A percentile compares a stretch with the other conserved stretches of the same genome.
Conservation (phyloP, 2,329 filamentous ascomycete species). For the Xylaria hypoxylon region DNA sequence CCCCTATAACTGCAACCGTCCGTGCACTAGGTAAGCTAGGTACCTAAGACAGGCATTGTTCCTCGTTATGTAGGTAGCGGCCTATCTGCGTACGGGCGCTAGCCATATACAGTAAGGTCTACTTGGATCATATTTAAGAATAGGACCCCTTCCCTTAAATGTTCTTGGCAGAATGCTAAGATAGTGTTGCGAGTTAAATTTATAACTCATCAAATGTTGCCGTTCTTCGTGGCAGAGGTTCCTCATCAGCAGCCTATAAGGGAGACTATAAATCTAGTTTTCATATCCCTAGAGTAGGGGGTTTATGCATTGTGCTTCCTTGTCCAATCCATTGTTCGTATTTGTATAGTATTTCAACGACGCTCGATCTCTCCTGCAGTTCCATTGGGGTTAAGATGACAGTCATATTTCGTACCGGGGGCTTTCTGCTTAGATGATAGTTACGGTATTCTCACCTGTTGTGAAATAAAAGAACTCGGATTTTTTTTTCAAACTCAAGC, state of each 20-base stretch:
- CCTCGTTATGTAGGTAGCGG: neutral
- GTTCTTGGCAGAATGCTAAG: neutral
- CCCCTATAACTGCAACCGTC: slow-evolving; percentile 4
- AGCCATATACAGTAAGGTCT: neutral
- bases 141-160: neutral
- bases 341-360: too few species aligned
- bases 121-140: neutral
- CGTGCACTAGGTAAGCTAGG: slow-evolving; percentile 16
- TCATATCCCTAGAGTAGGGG: too few species aligned
- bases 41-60: too few species aligned
- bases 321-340: too few species aligned
- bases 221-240: neutral
- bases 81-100: slow-evolving; percentile 11
- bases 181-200: too few species aligned
- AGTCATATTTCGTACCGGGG: neutral
- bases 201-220: neutral
- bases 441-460: neutral
- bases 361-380: neutral
- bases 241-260: neutral
- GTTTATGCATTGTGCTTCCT: too few species aligned
- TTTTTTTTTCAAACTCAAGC: neutral
- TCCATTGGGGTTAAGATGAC: neutral
- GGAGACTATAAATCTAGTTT: too few species aligned
- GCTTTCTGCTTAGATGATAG: neutral
- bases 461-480: neutral